These are phyloP conservation scores for Hygrophorus russula DNA, from an alignment of 768 basidiomycete species.

Conservation along the genomic window DNA sequence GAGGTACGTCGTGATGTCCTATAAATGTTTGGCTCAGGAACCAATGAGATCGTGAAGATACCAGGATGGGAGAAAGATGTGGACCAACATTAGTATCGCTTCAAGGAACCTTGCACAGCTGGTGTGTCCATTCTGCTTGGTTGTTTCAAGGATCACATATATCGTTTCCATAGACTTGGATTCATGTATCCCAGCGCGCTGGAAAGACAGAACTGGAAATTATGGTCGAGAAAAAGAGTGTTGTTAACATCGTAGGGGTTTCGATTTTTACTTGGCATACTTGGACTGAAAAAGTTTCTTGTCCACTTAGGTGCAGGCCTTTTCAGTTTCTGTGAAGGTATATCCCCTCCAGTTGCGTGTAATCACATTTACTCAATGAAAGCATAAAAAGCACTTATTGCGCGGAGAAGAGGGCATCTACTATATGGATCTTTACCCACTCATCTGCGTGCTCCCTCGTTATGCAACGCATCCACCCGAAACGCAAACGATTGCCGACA, in stretches of 20 bases:
- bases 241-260: conserved; percentile 52
- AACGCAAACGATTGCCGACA: conserved; percentile 23
- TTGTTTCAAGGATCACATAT: not conserved
- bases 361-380: not conserved
- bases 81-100: conserved; percentile 48
- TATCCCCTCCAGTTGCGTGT: not conserved
- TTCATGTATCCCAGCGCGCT: conserved; percentile 39
- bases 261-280: not conserved
- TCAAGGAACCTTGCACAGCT: conserved; percentile 49
- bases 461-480: conserved; percentile 25
- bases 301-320: conserved; percentile 48
- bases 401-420: conserved; percentile 61
- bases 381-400: conserved; percentile 39
- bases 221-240: conserved; percentile 63
- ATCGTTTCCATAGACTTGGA: conserved; percentile 36
- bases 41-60: conserved; percentile 25
- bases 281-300: too few species aligned
- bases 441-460: conserved; percentile 57
- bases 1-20: conserved; percentile 25
- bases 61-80: conserved; percentile 61
- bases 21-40: not conserved
- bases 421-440: conserved; percentile 63
- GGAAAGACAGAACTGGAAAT: conserved; percentile 28
- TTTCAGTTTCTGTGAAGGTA: conserved; percentile 57
- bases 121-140: conserved; percentile 23